phyloP scores from a whole-genome alignment of 1,284 basidiomycete genomes.

The Naganishia liquefaciens region DNA sequence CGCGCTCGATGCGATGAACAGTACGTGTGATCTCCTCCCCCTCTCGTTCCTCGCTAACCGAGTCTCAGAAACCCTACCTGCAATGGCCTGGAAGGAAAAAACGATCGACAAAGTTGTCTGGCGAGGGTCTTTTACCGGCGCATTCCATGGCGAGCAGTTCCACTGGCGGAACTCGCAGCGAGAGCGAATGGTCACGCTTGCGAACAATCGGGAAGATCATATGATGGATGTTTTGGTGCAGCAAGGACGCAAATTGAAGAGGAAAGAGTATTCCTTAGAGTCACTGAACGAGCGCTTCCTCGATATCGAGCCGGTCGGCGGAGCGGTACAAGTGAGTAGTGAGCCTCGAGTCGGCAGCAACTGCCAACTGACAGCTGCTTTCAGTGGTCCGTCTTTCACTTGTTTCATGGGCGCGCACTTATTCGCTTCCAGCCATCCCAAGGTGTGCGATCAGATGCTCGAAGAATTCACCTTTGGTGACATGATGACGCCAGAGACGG shows the following conservation, averaged over 20 bases:
- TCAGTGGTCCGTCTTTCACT: conserved; percentile 9
- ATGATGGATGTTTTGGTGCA: conserved; percentile 36
- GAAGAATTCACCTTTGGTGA: conserved; percentile 47
- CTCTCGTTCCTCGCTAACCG: background rate
- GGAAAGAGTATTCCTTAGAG: conserved; percentile 35
- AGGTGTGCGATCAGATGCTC: conserved; percentile 49
- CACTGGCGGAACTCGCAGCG: conserved; percentile 53
- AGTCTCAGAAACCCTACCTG: conserved; percentile 36
- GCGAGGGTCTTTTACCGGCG: conserved; percentile 55
- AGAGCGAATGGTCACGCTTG: conserved; percentile 50
- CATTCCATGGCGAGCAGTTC: conserved; percentile 46
- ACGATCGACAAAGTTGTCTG: conserved; percentile 46
- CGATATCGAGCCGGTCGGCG: conserved; percentile 46
- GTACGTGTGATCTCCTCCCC: conserved; percentile 1
- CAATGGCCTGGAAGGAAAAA: conserved; percentile 50
- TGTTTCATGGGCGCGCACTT: background rate
- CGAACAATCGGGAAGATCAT: conserved; percentile 35
- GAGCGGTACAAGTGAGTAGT: conserved; percentile 39
- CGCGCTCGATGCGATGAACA: conserved; percentile 44
- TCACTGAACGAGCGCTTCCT: conserved; percentile 42
- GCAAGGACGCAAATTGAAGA: conserved; percentile 21
- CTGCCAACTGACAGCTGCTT: background rate
- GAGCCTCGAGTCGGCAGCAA: background rate
- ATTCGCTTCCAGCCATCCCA: conserved; percentile 42
- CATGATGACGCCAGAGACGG: conserved; percentile 39